Evolutionary conservation across 371 early-diverging fungal species (phyloP), one percentile per base, ranked within the genome.

Genomic region (Dichotomocladium elegans): DNA sequence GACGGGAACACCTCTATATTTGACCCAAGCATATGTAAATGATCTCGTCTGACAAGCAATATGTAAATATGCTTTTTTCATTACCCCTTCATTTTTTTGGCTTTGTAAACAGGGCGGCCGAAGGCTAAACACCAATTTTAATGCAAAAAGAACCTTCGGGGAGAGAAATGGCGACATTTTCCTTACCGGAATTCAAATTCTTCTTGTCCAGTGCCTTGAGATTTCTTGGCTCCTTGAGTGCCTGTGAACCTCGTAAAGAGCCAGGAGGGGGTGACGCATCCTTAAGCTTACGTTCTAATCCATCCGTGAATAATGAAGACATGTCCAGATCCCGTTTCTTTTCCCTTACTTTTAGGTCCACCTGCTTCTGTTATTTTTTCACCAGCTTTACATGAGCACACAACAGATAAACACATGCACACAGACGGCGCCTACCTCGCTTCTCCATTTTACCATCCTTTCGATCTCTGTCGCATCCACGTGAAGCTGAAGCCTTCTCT

Each of bases 381-480:
- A 17, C 26, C 9, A 24, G 14, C 9, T 24, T n/a, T 14, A 17
- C 25, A 10, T n/a, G 37, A 55, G 21, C 33, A 50, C 27, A 25
- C 41, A 40, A 24, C 3, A 22, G 11, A 35, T 50, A 34, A 2
- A 35, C n/a, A 33, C 25, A 50, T 21, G 33, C 17, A 40, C 8
- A 44, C 43, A 3, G 51, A n/a, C n/a, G n/a, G n/a, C n/a, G n/a
- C n/a, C n/a, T 66, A 70, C 71, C 68, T 55, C 63, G 62, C 47
- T 61, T 66, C 26, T 73, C 68, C 15, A 55, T 54, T 43, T 74
- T 70, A 5, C 54, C 47, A 11, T 70, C 69, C 51, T 68, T 62
- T 37, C 72, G 44, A 22, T 72, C 72, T 43, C 66, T 51, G 43
- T 68, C 66, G n/a, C 62, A 37, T 3, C 60, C 60, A 33, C 60